phyloP scores from a whole-genome alignment of 352 stramenopile genomes.

The Phytophthora crassamura region DNA sequence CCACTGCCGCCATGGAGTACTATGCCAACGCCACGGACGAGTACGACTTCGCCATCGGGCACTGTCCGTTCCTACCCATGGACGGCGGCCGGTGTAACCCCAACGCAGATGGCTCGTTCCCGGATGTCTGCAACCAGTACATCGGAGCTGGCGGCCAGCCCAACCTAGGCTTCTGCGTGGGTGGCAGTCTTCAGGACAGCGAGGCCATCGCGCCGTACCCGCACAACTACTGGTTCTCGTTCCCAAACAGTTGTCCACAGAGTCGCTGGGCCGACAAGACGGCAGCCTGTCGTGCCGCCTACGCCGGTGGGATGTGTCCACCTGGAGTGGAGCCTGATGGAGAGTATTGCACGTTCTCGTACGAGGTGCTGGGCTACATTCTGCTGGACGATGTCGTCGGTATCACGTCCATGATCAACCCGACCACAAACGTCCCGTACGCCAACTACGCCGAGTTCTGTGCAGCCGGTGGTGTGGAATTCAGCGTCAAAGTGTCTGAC shows the following conservation, averaged over 20 bases:
- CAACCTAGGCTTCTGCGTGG: conserved; percentile 60
- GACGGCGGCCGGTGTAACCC: conserved; percentile 63
- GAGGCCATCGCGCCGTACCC: conserved; percentile 74
- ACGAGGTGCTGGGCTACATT: conserved; percentile 69
- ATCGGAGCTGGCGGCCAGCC: conserved; percentile 46
- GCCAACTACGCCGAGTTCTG: conserved; percentile 71
- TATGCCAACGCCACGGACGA: conserved; percentile 46
- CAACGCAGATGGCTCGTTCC: conserved; percentile 44
- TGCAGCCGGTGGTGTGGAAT: conserved; percentile 57
- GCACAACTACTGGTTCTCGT: conserved; percentile 85
- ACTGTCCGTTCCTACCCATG: conserved; percentile 65
- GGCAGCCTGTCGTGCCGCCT: conserved; percentile 38
- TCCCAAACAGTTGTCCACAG: conserved; percentile 72
- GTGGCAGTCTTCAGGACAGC: conserved; percentile 45
- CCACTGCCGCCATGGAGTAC: conserved; percentile 43
- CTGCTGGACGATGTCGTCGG: conserved; percentile 71
- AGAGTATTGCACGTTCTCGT: conserved; percentile 67
- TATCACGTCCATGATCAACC: conserved; percentile 68
- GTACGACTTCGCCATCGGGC: conserved; percentile 46
- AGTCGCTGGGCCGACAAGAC: conserved; percentile 55
- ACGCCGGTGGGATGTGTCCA: conserved; percentile 53
- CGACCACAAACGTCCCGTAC: conserved; percentile 42
- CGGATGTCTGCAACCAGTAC: conserved; percentile 62
- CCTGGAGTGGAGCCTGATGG: conserved; percentile 62
- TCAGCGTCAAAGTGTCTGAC: conserved; percentile 41